Evolutionary conservation across 164 flowering plant species (phyloP).

Genomic region (Pachysandra terminalis): DNA sequence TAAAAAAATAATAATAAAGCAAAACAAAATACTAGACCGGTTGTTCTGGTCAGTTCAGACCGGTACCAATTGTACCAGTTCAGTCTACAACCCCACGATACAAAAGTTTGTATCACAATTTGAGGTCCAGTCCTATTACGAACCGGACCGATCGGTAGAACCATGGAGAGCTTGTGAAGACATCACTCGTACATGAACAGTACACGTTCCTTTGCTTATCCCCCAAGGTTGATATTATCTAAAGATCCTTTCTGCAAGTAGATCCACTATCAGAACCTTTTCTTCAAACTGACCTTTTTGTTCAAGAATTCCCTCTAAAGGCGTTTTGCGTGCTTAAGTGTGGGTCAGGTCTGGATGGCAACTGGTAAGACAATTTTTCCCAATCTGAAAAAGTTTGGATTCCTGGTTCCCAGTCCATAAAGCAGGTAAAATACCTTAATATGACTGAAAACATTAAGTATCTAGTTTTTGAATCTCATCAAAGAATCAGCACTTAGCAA

Average conservation of each 20-base stretch:
- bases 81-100: no score
- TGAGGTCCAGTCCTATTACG: no score
- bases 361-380: not conserved
- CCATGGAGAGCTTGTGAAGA: no score
- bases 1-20: no score
- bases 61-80: no score
- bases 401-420: not conserved
- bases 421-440: not conserved
- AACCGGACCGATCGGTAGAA: no score
- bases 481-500: not conserved
- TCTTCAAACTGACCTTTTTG: not conserved
- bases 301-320: constrained; percentile 8
- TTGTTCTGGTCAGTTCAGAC: no score
- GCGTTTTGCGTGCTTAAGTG: not conserved
- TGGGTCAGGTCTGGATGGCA: constrained; percentile 3
- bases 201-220: not conserved
- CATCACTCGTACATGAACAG: no score
- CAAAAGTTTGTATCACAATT: no score
- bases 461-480: not conserved
- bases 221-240: not conserved
- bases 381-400: not conserved
- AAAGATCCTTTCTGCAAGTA: constrained; percentile 13
- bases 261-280: constrained; percentile 8
- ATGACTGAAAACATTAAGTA: not conserved
- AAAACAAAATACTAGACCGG: no score